Conservation (phyloP, 192 early-diverging fungal genomes). For the Haplosporangium gracile region DNA sequence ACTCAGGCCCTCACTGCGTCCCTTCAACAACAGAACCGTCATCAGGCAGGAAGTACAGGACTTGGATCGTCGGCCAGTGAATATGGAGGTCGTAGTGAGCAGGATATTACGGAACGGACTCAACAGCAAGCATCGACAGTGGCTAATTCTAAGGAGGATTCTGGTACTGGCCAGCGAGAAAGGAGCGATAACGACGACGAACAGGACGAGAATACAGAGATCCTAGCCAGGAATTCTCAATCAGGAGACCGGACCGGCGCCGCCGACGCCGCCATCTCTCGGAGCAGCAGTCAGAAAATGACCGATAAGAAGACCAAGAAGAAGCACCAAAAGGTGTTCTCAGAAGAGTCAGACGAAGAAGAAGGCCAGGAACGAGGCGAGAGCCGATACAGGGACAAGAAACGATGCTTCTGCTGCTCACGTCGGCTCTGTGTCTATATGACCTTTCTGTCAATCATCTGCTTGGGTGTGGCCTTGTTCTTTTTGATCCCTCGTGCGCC, state of each 20-base stretch:
- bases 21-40: neutral
- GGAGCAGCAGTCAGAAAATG: neutral
- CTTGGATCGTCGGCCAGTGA: slow-evolving; percentile 6
- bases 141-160: neutral
- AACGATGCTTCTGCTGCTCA: slow-evolving; percentile 47
- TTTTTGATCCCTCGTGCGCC: slow-evolving; percentile 44
- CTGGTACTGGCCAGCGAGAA: neutral
- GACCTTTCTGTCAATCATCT: slow-evolving; percentile 24
- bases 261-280: neutral
- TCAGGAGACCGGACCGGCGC: slow-evolving; percentile 1
- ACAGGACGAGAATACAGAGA: slow-evolving; percentile 36
- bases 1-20: slow-evolving; percentile 15
- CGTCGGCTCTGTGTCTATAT: slow-evolving; percentile 38
- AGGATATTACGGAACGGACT: neutral
- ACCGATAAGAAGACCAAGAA: slow-evolving; percentile 6
- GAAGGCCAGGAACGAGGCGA: slow-evolving; percentile 47
- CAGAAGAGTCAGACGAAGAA: slow-evolving; percentile 38
- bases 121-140: neutral
- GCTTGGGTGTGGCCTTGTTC: slow-evolving; percentile 20
- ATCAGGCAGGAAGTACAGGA: neutral
- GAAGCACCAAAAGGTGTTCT: neutral
- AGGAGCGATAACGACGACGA: slow-evolving; percentile 10
- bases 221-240: slow-evolving; percentile 11
- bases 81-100: neutral
- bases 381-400: slow-evolving; percentile 16